Percentiles rank a stretch among this genome's conserved stretches.
Conservation (phyloP, 805 yeast genomes). For the Kuraishia floccosa region DNA sequence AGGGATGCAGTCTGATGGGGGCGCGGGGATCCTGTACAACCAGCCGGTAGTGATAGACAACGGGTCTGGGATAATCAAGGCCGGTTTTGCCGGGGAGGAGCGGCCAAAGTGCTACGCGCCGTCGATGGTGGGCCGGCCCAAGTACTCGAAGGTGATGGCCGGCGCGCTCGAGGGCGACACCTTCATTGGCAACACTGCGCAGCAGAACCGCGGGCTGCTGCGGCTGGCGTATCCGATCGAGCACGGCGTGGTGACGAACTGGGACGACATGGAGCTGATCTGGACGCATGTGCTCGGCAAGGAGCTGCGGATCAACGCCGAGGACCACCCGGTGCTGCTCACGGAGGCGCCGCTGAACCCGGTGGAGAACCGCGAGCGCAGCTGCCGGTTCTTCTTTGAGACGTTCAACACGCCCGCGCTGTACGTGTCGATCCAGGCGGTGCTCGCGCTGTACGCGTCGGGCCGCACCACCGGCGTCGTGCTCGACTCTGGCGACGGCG, state of each 20-base stretch:
- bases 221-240: slow-evolving; percentile 60
- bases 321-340: slow-evolving; percentile 78
- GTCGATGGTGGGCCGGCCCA: slow-evolving; percentile 62
- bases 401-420: slow-evolving; percentile 66
- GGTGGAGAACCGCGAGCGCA: slow-evolving; percentile 39
- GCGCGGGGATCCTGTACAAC: slow-evolving; percentile 26
- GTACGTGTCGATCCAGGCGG: slow-evolving; percentile 67
- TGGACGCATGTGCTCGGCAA: slow-evolving; percentile 63
- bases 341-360: slow-evolving; percentile 90
- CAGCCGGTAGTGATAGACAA: slow-evolving; percentile 74
- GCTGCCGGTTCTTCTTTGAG: slow-evolving; percentile 62
- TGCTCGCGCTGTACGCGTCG: slow-evolving; percentile 72
- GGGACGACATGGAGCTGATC: slow-evolving; percentile 78
- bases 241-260: slow-evolving; percentile 70
- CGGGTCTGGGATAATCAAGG: slow-evolving; percentile 71
- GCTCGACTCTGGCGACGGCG: slow-evolving; percentile 90
- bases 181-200: slow-evolving; percentile 71
- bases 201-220: slow-evolving; percentile 67
- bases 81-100: slow-evolving; percentile 92
- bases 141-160: slow-evolving; percentile 77
- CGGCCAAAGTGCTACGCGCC: slow-evolving; percentile 59
- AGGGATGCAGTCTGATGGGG: not conserved
- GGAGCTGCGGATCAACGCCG: slow-evolving; percentile 45
- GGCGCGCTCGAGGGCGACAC: slow-evolving; percentile 39
- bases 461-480: slow-evolving; percentile 90